Percentiles rank a stretch among this genome's conserved stretches.
phyloP scores from a whole-genome alignment of 1,284 basidiomycete species.

The Ganoderma sinense region DNA sequence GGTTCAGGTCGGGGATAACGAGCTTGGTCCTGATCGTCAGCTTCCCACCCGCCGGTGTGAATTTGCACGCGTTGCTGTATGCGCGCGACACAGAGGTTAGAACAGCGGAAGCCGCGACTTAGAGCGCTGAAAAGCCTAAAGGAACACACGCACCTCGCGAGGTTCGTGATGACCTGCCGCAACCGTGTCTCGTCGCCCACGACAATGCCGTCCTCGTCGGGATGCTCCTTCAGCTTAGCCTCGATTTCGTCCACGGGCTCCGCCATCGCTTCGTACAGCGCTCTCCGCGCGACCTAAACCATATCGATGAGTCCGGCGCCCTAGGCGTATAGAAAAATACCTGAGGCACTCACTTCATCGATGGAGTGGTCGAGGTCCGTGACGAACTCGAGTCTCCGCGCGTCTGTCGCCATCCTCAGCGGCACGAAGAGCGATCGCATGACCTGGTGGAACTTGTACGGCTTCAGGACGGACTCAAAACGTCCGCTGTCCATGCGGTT shows the following conservation, averaged over 20 bases:
- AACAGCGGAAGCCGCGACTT: background rate
- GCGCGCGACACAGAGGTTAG: background rate
- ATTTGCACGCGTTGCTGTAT: constrained; percentile 77
- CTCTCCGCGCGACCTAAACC: constrained; percentile 57
- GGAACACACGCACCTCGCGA: constrained; percentile 63
- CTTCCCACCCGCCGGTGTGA: constrained; percentile 78
- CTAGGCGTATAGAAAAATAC: too few relatives aligned
- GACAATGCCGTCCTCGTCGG: constrained; percentile 68
- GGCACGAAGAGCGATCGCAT: constrained; percentile 84
- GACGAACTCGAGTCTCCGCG: constrained; percentile 72
- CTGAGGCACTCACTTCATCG: constrained; percentile 59
- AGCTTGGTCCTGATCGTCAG: constrained; percentile 68
- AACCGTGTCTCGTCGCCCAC: constrained; percentile 84
- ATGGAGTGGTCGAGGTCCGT: constrained; percentile 79
- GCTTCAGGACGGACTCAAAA: constrained; percentile 78
- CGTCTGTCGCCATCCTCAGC: constrained; percentile 77
- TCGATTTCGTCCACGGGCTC: constrained; percentile 50
- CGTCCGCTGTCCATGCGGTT: constrained; percentile 82
- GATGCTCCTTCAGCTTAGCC: constrained; percentile 49
- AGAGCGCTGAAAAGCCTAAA: background rate
- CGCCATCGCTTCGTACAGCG: constrained; percentile 66
- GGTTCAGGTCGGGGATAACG: constrained; percentile 48
- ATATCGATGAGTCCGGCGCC: background rate
- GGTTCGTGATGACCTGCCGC: constrained; percentile 82
- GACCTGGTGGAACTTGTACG: constrained; percentile 86